A percentile compares a stretch with the other conserved stretches of the same genome.
Conservation (phyloP, 495 filamentous ascomycete species). For the Talaromyces thailandensis region DNA sequence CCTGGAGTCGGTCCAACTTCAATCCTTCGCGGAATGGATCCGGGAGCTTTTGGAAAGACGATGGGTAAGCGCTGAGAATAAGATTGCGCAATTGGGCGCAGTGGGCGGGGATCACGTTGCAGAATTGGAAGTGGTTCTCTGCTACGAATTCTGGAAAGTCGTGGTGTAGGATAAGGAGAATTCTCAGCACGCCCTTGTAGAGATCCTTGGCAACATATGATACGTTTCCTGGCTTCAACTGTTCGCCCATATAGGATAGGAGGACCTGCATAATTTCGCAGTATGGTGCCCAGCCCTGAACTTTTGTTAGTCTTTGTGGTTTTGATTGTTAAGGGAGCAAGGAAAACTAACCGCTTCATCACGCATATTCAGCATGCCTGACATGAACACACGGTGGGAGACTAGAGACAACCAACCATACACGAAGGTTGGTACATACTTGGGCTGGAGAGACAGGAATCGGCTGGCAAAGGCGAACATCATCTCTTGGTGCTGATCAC, state of each 20-base stretch:
- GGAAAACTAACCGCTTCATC: conserved; percentile 35
- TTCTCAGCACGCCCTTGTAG: conserved; percentile 74
- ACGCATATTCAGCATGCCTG: conserved; percentile 62
- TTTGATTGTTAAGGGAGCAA: conserved; percentile 1
- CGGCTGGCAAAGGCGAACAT: conserved; percentile 63
- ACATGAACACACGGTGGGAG: conserved; percentile 80
- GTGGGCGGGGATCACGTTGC: conserved; percentile 75
- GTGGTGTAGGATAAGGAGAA: conserved; percentile 79
- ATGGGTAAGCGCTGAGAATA: conserved; percentile 74
- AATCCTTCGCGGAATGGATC: conserved; percentile 74
- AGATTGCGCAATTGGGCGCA: conserved; percentile 86
- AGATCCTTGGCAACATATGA: conserved; percentile 65
- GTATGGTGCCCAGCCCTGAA: conserved; percentile 63
- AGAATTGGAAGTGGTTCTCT: conserved; percentile 77
- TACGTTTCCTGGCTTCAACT: conserved; percentile 67
- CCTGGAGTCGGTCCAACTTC: conserved; percentile 73
- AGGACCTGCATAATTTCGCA: conserved; percentile 67
- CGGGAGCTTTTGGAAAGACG: conserved; percentile 63
- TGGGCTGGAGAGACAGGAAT: conserved; percentile 68
- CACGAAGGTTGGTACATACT: conserved; percentile 67
- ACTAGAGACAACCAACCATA: conserved; percentile 79
- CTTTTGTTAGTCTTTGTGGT: conserved; percentile 8
- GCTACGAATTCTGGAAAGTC: conserved; percentile 91
- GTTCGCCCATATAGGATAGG: conserved; percentile 65
- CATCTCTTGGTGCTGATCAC: conserved; percentile 56